Conservation (phyloP, 2,329 filamentous ascomycete genomes). For the Neofusicoccum laricinum region DNA sequence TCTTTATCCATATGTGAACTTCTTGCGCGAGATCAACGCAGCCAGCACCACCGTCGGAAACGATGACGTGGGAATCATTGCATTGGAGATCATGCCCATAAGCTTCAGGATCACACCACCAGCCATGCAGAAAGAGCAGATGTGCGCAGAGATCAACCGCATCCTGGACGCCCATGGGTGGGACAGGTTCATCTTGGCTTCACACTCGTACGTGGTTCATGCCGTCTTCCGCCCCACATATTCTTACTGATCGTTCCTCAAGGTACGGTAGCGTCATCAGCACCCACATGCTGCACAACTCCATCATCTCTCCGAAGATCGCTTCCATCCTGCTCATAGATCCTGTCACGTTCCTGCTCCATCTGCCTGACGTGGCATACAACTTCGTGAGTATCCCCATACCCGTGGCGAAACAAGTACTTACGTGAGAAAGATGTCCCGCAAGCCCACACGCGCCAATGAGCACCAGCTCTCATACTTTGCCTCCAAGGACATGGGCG, state of each 20-base stretch:
- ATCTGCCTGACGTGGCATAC: constrained; percentile 68
- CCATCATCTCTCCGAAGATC: constrained; percentile 45
- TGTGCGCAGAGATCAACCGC: constrained; percentile 54
- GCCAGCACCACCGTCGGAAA: constrained; percentile 30
- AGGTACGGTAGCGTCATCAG: constrained; percentile 38
- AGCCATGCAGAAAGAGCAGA: constrained; percentile 51
- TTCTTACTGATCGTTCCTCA: accelerated
- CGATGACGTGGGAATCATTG: constrained; percentile 60
- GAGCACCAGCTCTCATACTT: constrained; percentile 71
- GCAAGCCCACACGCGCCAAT: constrained; percentile 49
- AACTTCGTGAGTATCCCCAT: constrained; percentile 61
- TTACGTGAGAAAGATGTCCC: constrained; percentile 29
- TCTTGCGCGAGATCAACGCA: constrained; percentile 53
- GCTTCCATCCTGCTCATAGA: constrained; percentile 55
- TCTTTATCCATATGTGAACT: constrained; percentile 59
- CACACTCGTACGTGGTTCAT: constrained; percentile 52
- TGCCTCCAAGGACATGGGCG: constrained; percentile 64
- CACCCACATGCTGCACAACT: constrained; percentile 58
- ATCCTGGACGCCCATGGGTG: constrained; percentile 60
- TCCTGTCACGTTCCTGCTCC: constrained; percentile 65
- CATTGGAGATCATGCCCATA: constrained; percentile 64
- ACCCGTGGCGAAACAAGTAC: no score
- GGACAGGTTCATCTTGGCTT: constrained; percentile 57
- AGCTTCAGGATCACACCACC: constrained; percentile 60
- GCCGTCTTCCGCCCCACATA: constrained; percentile 50